These are phyloP conservation scores for Solanum verrucosum DNA, from an alignment of 257 asterid species.

Conservation along the genomic window DNA sequence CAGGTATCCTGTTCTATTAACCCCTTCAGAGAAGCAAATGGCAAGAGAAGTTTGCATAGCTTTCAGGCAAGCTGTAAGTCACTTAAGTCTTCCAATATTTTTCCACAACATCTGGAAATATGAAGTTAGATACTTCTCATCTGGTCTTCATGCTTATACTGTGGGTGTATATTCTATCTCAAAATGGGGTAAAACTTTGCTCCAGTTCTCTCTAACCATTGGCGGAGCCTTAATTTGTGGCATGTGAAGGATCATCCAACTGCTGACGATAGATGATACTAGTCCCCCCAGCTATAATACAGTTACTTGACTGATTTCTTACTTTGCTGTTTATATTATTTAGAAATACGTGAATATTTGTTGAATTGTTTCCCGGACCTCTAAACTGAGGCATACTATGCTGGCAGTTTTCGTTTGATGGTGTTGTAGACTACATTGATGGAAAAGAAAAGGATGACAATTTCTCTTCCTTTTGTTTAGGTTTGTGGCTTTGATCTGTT, in stretches of 20 bases:
- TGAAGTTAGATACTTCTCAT: not conserved
- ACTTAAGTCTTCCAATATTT: not conserved
- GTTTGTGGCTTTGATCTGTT: constrained; percentile 98
- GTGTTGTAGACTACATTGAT: not conserved
- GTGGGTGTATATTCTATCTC: not conserved
- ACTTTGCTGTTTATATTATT: not conserved
- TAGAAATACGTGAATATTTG: not conserved
- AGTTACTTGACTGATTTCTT: not conserved
- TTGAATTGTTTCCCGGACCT: not conserved
- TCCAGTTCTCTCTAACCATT: not conserved
- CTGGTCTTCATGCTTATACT: not conserved
- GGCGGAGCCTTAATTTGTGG: not conserved
- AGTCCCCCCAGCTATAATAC: not conserved
- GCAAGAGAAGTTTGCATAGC: constrained; percentile 96
- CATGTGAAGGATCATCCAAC: not conserved
- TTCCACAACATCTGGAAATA: not conserved
- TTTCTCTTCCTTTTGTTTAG: constrained; percentile 31
- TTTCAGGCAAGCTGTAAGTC: constrained; percentile 90
- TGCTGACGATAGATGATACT: not conserved
- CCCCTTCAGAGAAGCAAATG: constrained; percentile 94
- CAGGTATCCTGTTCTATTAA: constrained; percentile 92
- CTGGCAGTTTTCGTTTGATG: not conserved
- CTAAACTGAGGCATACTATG: not conserved
- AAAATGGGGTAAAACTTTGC: not conserved
- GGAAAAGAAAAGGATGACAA: not conserved